Evolutionary conservation across 225 moss, liverwort and hornwort species (phyloP).

Genomic region (Antitrichia curtipendula): DNA sequence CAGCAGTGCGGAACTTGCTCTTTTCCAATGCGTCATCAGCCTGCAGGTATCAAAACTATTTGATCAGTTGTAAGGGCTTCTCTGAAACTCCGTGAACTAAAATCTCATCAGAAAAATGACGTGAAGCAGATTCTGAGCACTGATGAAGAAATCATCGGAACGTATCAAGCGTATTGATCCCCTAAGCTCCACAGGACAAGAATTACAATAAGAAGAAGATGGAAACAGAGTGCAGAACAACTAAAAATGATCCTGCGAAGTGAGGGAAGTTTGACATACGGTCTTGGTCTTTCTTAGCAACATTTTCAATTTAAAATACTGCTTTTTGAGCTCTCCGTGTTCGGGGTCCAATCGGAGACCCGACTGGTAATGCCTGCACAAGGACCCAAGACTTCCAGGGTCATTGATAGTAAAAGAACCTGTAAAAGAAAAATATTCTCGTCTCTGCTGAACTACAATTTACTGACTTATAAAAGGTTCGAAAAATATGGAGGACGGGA

Average conservation of each 20-base stretch:
- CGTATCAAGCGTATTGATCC: background rate
- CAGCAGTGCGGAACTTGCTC: constrained; percentile 67
- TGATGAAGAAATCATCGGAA: background rate
- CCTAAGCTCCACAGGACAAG: background rate
- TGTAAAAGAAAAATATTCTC: background rate
- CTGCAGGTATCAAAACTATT: constrained; percentile 11
- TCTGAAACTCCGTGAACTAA: background rate
- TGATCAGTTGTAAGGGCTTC: background rate
- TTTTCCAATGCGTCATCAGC: constrained; percentile 76
- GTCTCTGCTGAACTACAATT: background rate
- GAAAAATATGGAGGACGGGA: background rate
- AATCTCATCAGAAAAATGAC: background rate
- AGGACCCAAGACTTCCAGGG: background rate
- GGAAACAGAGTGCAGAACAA: background rate
- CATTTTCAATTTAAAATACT: constrained; percentile 64
- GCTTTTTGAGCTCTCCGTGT: constrained; percentile 72
- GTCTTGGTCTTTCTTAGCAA: constrained; percentile 64
- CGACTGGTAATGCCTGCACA: constrained; percentile 77
- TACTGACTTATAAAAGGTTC: background rate
- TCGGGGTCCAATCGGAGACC: constrained; percentile 89
- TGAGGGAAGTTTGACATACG: constrained; percentile 25
- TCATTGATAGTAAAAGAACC: background rate
- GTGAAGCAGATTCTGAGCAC: background rate
- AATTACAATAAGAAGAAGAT: background rate
- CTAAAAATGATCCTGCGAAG: background rate